These are phyloP conservation scores for Pisolithus tinctorius DNA, from an alignment of 768 basidiomycete genomes.

Conservation along the genomic window DNA sequence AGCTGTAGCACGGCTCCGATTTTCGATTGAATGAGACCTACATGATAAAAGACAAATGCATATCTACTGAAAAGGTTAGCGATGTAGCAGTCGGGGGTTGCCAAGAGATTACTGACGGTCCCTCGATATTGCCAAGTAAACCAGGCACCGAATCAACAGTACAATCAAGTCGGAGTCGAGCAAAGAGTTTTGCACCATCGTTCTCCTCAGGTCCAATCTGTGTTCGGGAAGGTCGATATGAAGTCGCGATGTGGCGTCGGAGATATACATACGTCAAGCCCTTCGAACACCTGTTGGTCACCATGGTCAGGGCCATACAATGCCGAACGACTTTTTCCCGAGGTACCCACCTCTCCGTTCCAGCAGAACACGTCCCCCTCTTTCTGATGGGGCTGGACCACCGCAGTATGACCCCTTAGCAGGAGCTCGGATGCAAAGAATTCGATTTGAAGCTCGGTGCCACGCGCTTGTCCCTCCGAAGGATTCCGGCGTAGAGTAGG, in stretches of 20 bases:
- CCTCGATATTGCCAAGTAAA: slow-evolving; percentile 61
- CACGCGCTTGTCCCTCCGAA: neutral
- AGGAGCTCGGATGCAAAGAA: slow-evolving; percentile 75
- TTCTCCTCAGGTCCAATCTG: slow-evolving; percentile 61
- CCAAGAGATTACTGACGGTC: slow-evolving; percentile 56
- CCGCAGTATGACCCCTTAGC: slow-evolving; percentile 50
- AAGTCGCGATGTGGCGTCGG: neutral
- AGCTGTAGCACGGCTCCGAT: neutral
- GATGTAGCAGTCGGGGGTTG: neutral
- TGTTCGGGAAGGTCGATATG: neutral
- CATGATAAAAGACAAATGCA: slow-evolving; percentile 76
- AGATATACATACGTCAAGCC: slow-evolving; percentile 50
- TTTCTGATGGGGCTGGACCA: slow-evolving; percentile 63
- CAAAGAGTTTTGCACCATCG: slow-evolving; percentile 56
- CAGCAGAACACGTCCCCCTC: slow-evolving; percentile 66
- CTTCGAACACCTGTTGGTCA: slow-evolving; percentile 59
- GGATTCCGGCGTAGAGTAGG: neutral
- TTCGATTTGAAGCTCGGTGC: slow-evolving; percentile 27
- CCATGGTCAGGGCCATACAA: neutral
- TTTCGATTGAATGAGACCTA: slow-evolving; percentile 24
- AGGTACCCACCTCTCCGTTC: slow-evolving; percentile 68
- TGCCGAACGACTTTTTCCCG: neutral
- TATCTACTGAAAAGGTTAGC: slow-evolving; percentile 40
- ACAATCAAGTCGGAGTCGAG: slow-evolving; percentile 16
- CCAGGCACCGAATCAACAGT: slow-evolving; percentile 38